A percentile compares a stretch with the other conserved stretches of the same genome.
phyloP scores from a whole-genome alignment of 495 filamentous ascomycete genomes.

The Parachaetomium inaequale region DNA sequence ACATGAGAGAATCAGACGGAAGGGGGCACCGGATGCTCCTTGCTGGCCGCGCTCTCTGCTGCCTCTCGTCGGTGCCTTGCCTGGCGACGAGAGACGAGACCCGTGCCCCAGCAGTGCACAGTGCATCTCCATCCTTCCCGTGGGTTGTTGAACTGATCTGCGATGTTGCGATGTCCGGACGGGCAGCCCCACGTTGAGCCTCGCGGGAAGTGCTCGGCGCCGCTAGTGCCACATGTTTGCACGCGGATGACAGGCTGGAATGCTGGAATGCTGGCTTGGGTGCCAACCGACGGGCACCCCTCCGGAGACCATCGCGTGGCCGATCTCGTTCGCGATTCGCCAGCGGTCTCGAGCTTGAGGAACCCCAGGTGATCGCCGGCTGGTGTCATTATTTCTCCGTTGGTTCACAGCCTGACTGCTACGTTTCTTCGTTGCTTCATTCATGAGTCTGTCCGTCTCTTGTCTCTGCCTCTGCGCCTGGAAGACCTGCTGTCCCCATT shows the following conservation, averaged over 20 bases:
- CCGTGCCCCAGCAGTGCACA: neutral
- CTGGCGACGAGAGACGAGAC: neutral
- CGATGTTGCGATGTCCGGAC: neutral
- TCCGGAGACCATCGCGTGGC: neutral
- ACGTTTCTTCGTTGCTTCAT: neutral
- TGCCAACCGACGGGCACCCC: neutral
- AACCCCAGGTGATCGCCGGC: constrained; percentile 4
- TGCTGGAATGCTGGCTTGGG: neutral
- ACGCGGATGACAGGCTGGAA: constrained; percentile 4
- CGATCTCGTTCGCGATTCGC: constrained; percentile 4
- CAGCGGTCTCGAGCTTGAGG: constrained; percentile 1
- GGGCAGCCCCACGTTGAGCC: constrained; percentile 11
- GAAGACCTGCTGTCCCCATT: too few species aligned
- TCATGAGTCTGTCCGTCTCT: neutral
- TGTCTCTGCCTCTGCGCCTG: neutral
- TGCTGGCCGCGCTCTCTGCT: too few species aligned
- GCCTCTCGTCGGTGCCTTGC: too few species aligned
- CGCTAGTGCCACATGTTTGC: neutral
- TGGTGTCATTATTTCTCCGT: too few species aligned
- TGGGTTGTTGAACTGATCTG: neutral
- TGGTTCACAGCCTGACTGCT: neutral
- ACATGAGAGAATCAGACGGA: too few species aligned
- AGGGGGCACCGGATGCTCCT: too few species aligned
- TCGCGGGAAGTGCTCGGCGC: constrained; percentile 2
- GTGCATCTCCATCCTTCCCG: neutral